Base-by-base conservation (phyloP, 306 rosid species). In the Rosa multiflora region DNA sequence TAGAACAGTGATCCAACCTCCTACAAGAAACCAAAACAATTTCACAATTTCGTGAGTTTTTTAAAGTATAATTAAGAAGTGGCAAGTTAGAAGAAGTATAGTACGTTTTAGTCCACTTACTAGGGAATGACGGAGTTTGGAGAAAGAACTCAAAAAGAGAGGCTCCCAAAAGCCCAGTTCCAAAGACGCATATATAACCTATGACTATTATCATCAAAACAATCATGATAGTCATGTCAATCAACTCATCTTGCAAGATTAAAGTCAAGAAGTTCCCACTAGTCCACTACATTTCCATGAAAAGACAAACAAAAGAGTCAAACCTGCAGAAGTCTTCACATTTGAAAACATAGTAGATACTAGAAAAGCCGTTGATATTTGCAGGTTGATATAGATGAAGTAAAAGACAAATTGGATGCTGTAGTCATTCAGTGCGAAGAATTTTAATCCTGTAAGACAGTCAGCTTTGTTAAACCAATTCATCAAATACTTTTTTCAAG, bases 241-340 rank as follows among this genome's bases (percentile, higher is more conserved):
- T 39, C 55, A 80, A 83, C 72, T 43, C 63, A 62, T 76, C 48
- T 6, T 51, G 49, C 8, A 79, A 59, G 51, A 75, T 76, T 53
- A 80, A 62, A 56, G 35, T 15, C 4, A 76, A 70, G 52, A 58
- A 59, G 32, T 23, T 8, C n/a, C 61, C 23, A 23, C 64, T 8
- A 58, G 64, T n/a, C 67, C 68, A 74, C 67, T 40, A 10, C 15
- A 35, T 11, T 10, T 39, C 40, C 56, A 53, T 10, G 1, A 37
- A 72, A 79, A 67, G 59, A 49, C 53, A 64, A 73, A 67, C 56
- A 55, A 72, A 66, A 69, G 59, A 58, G 59, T 61, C 92, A 81
- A 88, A 94, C 97, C 98, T 94, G 97, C 82, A 75, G 97, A 90
- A 7, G 98, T 94, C 86, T 89, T 90, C 56, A 88, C 87, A 76